Evolutionary conservation across 73 alveolate species (phyloP).

Genomic region (Paramecium primaurelia): DNA sequence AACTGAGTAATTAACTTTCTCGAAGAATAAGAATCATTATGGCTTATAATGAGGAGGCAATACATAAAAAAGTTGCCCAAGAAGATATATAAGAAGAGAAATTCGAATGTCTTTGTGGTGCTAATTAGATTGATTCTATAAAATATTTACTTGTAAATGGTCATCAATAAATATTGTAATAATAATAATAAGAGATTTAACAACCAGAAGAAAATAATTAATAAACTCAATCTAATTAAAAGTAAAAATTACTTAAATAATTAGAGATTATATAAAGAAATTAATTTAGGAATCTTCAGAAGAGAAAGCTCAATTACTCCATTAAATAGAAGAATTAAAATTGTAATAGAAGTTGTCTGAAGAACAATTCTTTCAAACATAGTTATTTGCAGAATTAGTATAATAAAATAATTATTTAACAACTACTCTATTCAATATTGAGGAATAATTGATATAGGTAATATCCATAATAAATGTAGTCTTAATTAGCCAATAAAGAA

Average conservation of each 20-base stretch:
- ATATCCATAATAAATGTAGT: background rate
- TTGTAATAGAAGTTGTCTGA: background rate
- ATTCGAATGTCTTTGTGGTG: constrained; percentile 43
- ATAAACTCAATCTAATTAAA: background rate
- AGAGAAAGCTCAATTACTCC: background rate
- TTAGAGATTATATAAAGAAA: constrained; percentile 3
- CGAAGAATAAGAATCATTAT: constrained; percentile 15
- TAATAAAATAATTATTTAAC: constrained; percentile 1
- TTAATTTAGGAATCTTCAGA: background rate
- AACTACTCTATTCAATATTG: background rate
- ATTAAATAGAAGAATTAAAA: constrained; percentile 17
- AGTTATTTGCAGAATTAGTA: background rate
- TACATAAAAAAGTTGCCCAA: background rate
- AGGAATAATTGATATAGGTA: background rate
- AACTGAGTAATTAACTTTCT: background rate
- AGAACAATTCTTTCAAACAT: background rate
- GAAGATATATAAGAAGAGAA: constrained; percentile 4
- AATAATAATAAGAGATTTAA: constrained; percentile 3
- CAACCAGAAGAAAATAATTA: background rate
- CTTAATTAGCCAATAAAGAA: background rate
- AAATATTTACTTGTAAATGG: constrained; percentile 25
- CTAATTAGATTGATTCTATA: constrained; percentile 4
- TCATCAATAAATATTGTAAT: background rate
- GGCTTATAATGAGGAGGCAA: constrained; percentile 22
- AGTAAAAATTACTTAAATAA: background rate